Evolutionary conservation across 1,139 yeast genomes (phyloP).

Genomic region (Blastobotrys illinoisensis): DNA sequence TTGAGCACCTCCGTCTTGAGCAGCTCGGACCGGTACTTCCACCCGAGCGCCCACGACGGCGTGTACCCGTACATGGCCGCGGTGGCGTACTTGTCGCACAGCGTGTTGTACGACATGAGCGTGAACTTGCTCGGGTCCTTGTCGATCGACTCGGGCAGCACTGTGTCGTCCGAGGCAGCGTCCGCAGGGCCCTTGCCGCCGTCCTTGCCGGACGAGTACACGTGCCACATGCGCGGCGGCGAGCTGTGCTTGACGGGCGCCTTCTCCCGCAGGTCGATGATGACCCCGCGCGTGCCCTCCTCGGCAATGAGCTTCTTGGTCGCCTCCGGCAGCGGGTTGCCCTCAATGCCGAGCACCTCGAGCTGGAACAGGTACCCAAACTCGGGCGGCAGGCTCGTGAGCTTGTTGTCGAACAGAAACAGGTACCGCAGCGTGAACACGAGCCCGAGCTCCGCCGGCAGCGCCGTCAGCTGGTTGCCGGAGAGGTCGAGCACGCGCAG

Average conservation of each 20-base stretch:
- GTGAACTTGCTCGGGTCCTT: constrained; percentile 45
- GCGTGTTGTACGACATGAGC: constrained; percentile 78
- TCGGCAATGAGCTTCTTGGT: constrained; percentile 65
- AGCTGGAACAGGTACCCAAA: constrained; percentile 83
- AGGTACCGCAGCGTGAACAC: constrained; percentile 75
- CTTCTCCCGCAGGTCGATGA: constrained; percentile 73
- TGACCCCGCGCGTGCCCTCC: constrained; percentile 80
- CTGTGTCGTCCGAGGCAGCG: neutral
- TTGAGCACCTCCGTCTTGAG: constrained; percentile 66
- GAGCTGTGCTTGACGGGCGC: constrained; percentile 65
- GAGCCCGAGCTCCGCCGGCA: constrained; percentile 81
- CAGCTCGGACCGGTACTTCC: constrained; percentile 84
- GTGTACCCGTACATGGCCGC: constrained; percentile 88
- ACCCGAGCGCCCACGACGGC: constrained; percentile 93
- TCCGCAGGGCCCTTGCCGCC: constrained; percentile 33
- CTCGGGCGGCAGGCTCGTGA: constrained; percentile 70
- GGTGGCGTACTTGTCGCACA: constrained; percentile 95
- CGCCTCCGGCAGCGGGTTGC: constrained; percentile 73
- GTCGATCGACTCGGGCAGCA: neutral
- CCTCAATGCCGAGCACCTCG: constrained; percentile 86
- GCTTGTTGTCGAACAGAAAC: constrained; percentile 81
- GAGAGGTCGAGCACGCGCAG: constrained; percentile 83
- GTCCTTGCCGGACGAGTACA: constrained; percentile 68
- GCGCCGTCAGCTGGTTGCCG: constrained; percentile 59
- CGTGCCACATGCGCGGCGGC: constrained; percentile 75